Base-by-base conservation (phyloP, 1,139 yeast species). In the Yamadazyma sp. region DNA sequence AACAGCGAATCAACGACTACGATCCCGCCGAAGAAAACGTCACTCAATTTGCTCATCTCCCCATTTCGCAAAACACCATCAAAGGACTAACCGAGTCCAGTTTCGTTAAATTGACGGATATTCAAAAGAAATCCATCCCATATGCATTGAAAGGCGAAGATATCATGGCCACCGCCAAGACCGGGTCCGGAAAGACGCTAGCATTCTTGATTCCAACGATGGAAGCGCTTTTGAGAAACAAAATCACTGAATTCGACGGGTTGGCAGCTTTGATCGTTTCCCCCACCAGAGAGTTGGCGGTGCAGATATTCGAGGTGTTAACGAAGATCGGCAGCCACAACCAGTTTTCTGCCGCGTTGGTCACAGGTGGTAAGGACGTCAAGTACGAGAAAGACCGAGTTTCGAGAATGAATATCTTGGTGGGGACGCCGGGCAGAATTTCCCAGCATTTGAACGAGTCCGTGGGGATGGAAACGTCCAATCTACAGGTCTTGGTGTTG, bases 321-420 rank as follows among this genome's bases (percentile, higher is more conserved):
- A 70, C 85, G 22, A 86, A 84, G 52, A 84, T 92, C 39, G 99
- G 98, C 27, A 79, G 82, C 37, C 73, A 80, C 50, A 86, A 84
- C 50, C 72, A 82, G 10, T 80, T 92, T 46, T 87, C 96, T 5
- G 97, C 97, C 2, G 98, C 97, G 45, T 70, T 92, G 48, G 95
- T 92, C 14, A 90, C 94, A 52, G 99, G 99, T 42, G 99, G 99
- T 37, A 90, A 92, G 58, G 97, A 92, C 59, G 88, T 87, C 29
- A 79, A 80, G 47, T 87, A 74, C 48, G 99, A 92, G 61, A 80
- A 81, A 51, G 97, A 89, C 40, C 79, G 98, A 58, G 78, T 92
- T 13, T 77, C 85, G 1, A 78, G 78, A 53, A 83, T 92, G 66
- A 92, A 92, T 59, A 86, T 92, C 37, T 69, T 92, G 44, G 86